Evolutionary conservation across 768 basidiomycete species (phyloP), one percentile per base, ranked within the genome.

Genomic region (Pleurotus sapidus): DNA sequence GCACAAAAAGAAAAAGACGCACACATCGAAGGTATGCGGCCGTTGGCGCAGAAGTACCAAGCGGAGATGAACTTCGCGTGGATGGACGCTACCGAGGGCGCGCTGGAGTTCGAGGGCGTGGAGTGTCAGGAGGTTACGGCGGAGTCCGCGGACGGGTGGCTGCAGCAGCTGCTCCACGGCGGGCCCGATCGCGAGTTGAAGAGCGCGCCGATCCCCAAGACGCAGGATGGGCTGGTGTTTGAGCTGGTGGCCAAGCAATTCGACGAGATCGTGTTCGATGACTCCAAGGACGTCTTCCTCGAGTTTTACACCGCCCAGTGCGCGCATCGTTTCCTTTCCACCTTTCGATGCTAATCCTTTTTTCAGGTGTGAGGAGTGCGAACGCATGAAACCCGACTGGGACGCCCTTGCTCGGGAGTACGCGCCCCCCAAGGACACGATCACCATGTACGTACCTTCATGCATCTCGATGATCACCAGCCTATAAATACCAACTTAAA

Each of bases 281-380:
- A 94, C 60, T 76, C 77, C 57, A 97, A 97, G 77, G 95, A 98
- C 68, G 88, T 98, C 65, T 94, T 99, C 65, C 79, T 98, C 61
- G 96, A 98, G 74, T 95, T 99, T 74, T 98, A 92, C 66, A 96
- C 97, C 48, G 84, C 93, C 47, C 98, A 96, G 97, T 95, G 71
- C 46, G n/a, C n/a, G n/a, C n/a, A n/a, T n/a, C n/a, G n/a, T n/a
- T n/a, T n/a, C n/a, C n/a, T n/a, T n/a, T n/a, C n/a, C n/a, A n/a
- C n/a, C n/a, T n/a, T n/a, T n/a, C 54, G 17, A 15, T 17, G 7
- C 58, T 54, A 27, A 60, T 47, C 7, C 17, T 17, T 24, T 5
- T n/a, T 45, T 23, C 63, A 90, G 88, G 87, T 93, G 91, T 66
- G 91, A 91, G 42, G 93, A 95, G 82, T 95, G 94, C 88, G 96